These are phyloP conservation scores for Sabuloglossum arenarium DNA, from an alignment of 495 filamentous ascomycete species.

Conservation along the genomic window DNA sequence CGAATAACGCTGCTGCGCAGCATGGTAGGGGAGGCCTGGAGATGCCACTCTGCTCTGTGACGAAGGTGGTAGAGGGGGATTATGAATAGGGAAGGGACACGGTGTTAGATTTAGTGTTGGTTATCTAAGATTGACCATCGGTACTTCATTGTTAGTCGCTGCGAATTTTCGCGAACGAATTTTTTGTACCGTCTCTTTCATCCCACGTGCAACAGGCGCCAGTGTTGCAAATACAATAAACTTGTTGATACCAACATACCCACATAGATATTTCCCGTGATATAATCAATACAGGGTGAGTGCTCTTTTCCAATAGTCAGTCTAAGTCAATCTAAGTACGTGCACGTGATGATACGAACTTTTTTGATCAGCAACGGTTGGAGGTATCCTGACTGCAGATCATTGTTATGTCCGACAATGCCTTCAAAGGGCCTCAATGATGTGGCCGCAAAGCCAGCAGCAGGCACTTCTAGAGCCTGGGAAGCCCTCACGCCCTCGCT, in stretches of 20 bases:
- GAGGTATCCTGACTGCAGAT: neutral
- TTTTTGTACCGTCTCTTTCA: neutral
- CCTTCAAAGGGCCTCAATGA: neutral
- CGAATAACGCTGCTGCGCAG: neutral
- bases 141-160: neutral
- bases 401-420: neutral
- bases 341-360: conserved; percentile 4
- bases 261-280: too few relatives aligned
- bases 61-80: neutral
- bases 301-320: neutral
- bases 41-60: conserved; percentile 1
- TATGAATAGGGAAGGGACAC: neutral
- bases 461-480: conserved; percentile 38
- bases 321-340: neutral
- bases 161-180: neutral
- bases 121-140: neutral
- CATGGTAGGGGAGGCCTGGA: neutral
- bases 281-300: too few relatives aligned
- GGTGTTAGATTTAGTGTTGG: neutral
- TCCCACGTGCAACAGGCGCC: too few relatives aligned
- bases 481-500: conserved; percentile 53
- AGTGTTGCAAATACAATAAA: too few relatives aligned
- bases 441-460: conserved; percentile 9
- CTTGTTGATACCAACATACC: too few relatives aligned
- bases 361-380: neutral